Evolutionary conservation across 306 rosid species (phyloP).

Genomic region (Elaeagnus macrophylla): DNA sequence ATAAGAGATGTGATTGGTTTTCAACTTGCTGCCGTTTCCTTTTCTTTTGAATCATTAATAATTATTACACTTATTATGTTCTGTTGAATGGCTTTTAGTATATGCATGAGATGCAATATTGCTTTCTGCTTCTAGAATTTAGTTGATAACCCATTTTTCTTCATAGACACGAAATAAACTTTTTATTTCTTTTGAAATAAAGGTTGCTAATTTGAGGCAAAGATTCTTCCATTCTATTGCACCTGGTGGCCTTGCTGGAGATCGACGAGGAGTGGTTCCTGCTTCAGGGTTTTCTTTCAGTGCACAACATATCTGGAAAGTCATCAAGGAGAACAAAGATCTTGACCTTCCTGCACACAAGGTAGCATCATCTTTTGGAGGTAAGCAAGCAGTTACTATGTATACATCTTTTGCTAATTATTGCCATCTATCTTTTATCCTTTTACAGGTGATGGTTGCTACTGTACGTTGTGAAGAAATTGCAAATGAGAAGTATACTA

Average conservation of each 20-base stretch:
- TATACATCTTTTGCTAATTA: conserved; percentile 19
- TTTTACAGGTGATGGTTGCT: conserved; percentile 91
- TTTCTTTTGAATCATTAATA: no score
- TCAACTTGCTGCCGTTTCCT: no score
- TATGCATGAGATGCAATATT: no score
- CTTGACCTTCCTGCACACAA: conserved; percentile 99
- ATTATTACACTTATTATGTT: no score
- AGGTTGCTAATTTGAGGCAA: conserved; percentile 82
- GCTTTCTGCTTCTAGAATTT: neutral
- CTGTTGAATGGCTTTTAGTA: no score
- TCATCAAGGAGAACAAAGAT: conserved; percentile 93
- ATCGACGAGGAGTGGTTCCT: conserved; percentile 92
- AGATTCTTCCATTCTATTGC: conserved; percentile 83
- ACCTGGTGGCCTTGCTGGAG: conserved; percentile 99
- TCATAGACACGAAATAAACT: conserved; percentile 13
- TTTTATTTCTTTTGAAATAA: conserved; percentile 12
- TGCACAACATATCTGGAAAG: conserved; percentile 79
- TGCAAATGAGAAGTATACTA: conserved; percentile 59
- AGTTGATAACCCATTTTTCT: conserved; percentile 10
- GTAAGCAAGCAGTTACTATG: neutral
- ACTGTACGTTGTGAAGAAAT: conserved; percentile 99
- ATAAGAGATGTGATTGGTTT: no score
- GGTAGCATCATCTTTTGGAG: conserved; percentile 31
- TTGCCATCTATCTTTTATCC: conserved; percentile 11
- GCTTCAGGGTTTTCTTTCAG: conserved; percentile 98